Conservation (phyloP, 345 rosid genomes). For the Rhodamnia rubescens region DNA sequence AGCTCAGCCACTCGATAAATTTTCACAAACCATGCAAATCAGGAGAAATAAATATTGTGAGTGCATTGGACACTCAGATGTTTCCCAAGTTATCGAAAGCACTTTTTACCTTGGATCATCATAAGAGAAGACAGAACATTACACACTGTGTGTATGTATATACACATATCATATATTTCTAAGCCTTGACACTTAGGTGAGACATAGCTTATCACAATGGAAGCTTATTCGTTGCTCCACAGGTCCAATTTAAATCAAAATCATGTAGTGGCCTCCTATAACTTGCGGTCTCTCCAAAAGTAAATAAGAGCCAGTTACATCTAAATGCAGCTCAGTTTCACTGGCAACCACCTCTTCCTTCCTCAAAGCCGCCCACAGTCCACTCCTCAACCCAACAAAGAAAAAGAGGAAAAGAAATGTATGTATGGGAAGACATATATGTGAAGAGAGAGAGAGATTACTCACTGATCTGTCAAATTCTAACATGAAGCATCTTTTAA, state of each 20-base stretch:
- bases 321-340: neutral
- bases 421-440: neutral
- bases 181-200: neutral
- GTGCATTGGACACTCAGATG: neutral
- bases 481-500: conserved; percentile 96
- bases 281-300: neutral
- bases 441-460: neutral
- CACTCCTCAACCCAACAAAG: neutral
- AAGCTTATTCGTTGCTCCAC: neutral
- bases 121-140: neutral
- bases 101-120: neutral
- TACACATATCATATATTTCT: neutral
- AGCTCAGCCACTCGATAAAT: neutral
- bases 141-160: no score
- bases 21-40: neutral
- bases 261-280: neutral
- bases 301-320: neutral
- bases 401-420: neutral
- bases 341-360: neutral
- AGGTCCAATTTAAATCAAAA: neutral
- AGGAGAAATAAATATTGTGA: neutral
- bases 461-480: conserved; percentile 94
- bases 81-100: neutral
- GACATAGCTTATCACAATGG: neutral
- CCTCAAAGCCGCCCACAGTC: neutral